Evolutionary conservation across 2,329 filamentous ascomycete species (phyloP).

Genomic region (Pezicula neosporulosa): DNA sequence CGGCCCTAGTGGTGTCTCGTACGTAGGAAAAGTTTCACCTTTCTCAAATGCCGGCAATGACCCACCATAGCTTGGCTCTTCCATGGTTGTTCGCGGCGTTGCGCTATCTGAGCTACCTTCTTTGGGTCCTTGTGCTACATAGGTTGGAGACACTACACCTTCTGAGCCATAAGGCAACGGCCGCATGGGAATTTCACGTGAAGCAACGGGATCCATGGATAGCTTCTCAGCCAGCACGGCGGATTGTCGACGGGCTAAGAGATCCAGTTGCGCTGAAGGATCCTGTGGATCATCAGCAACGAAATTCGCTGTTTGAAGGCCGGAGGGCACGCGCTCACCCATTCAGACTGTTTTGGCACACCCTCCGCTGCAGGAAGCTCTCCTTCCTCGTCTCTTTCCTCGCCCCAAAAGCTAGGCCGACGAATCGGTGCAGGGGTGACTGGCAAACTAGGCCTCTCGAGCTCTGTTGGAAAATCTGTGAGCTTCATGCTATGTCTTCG

Average conservation of each 20-base stretch:
- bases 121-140: conserved; percentile 36
- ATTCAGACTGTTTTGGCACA: conserved; percentile 83
- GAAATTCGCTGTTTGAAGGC: conserved; percentile 54
- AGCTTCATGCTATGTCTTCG: conserved; percentile 57
- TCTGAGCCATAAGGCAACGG: conserved; percentile 52
- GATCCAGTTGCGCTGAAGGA: conserved; percentile 65
- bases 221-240: conserved; percentile 56
- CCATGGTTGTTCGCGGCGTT: conserved; percentile 26
- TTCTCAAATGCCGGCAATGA: conserved; percentile 50
- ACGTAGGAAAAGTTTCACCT: conserved; percentile 37
- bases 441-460: conserved; percentile 82
- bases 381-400: conserved; percentile 43
- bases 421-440: conserved; percentile 84
- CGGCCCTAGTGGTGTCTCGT: conserved; percentile 31
- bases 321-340: conserved; percentile 52
- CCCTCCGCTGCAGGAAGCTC: conserved; percentile 74
- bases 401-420: conserved; percentile 64
- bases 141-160: conserved; percentile 39
- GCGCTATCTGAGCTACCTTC: conserved; percentile 6
- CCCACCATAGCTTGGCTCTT: conserved; percentile 45
- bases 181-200: conserved; percentile 42
- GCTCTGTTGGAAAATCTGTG: conserved; percentile 82
- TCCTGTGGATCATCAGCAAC: conserved; percentile 48
- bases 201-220: conserved; percentile 28
- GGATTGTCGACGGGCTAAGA: conserved; percentile 64